Conservation (phyloP, 2,329 filamentous ascomycete species). For the Cryphonectria nitschkei region DNA sequence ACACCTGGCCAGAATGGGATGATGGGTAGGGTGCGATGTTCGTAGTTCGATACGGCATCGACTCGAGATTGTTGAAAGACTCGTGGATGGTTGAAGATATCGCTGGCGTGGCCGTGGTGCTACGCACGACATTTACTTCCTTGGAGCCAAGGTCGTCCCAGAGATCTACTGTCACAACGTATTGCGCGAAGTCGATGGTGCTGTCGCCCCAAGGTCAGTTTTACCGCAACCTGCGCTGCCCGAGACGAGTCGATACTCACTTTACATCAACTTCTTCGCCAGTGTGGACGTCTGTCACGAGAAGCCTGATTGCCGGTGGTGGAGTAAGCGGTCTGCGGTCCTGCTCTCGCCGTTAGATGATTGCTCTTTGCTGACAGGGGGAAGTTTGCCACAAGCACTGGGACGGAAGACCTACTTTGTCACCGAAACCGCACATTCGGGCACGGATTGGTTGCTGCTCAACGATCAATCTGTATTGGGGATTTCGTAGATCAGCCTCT, state of each 20-base stretch:
- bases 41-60: slow-evolving; percentile 32
- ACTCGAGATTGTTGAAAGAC: slow-evolving; percentile 66
- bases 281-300: slow-evolving; percentile 74
- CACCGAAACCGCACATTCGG: slow-evolving; percentile 98
- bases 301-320: slow-evolving; percentile 84
- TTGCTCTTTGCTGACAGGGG: slow-evolving; percentile 1
- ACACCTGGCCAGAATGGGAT: slow-evolving; percentile 24
- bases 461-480: slow-evolving; percentile 65
- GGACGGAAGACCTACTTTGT: slow-evolving; percentile 69
- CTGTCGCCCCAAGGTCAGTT: slow-evolving; percentile 19
- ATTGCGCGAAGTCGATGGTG: slow-evolving; percentile 32
- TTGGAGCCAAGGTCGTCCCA: slow-evolving; percentile 68
- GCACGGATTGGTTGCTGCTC: slow-evolving; percentile 91
- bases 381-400: slow-evolving; percentile 16
- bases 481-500: not conserved
- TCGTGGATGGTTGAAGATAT: slow-evolving; percentile 81
- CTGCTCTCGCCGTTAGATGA: slow-evolving; percentile 47
- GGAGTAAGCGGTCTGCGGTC: slow-evolving; percentile 95
- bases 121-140: slow-evolving; percentile 69
- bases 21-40: slow-evolving; percentile 29
- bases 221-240: slow-evolving; percentile 19
- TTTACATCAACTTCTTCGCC: slow-evolving; percentile 83
- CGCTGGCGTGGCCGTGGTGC: slow-evolving; percentile 66
- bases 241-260: slow-evolving; percentile 52
- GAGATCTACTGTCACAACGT: slow-evolving; percentile 68